Evolutionary conservation across 1,284 basidiomycete species (phyloP), one percentile per base, ranked within the genome.

Genomic region (Ganoderma sinense): DNA sequence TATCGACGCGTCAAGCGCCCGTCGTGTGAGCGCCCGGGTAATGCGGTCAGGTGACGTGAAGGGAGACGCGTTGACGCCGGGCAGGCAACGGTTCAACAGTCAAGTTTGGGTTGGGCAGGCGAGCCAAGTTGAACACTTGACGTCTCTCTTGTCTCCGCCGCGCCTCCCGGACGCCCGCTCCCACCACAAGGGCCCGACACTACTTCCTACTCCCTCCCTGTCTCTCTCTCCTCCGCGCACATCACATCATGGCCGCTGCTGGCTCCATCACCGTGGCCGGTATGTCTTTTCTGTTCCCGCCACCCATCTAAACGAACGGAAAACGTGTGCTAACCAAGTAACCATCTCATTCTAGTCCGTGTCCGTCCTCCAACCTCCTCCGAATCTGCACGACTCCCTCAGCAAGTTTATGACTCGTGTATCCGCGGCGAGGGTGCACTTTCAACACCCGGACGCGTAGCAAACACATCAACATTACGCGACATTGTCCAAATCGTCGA

Each of bases 191-290:
- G 64, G 68, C 65, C 65, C 66, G 48, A 65, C 72, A 71, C 69
- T 64, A 72, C 59, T 51, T 48, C 58, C 53, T 40, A 61, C 63
- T 29, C 58, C 14, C 29, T 36, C 63, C 59, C 65, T 53, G 65
- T 63, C 66, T 58, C 71, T 55, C 53, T 59, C 51, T 61, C 51
- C 62, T 43, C 45, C 64, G 55, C 77, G 14, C 11, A 41, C 23
- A 48, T 0, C n/a, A 48, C 7, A 70, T 74, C 23, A 94, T 95
- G 94, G 92, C 92, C 77, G 88, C 91, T 79, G 90, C 93, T 73
- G 94, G 93, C 78, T 94, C 94, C 76, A 96, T 96, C 75, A 92
- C 91, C 64, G 94, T 96, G 66, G 94, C 93, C 80, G 94, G 94
- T 93, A 68, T 66, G 85, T 76, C 55, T 69, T 68, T 78, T 67